A percentile compares a stretch with the other conserved stretches of the same genome.
These are phyloP conservation scores for Cyclaneusma minus DNA, from an alignment of 2,329 filamentous ascomycete species.

Conservation along the genomic window DNA sequence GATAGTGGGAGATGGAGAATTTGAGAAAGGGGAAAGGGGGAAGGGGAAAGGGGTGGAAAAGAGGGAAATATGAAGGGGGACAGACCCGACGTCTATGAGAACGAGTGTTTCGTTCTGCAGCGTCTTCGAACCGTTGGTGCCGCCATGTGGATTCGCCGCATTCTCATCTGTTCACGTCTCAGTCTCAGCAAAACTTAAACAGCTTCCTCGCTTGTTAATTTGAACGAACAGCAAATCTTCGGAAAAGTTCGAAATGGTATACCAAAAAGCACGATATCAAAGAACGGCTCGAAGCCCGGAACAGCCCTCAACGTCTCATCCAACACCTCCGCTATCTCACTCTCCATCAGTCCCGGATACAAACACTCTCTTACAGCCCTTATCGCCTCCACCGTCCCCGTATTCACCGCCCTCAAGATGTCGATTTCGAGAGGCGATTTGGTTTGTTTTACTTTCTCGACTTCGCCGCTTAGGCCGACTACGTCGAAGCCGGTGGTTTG, in stretches of 20 bases:
- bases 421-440: slow-evolving; percentile 40
- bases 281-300: slow-evolving; percentile 39
- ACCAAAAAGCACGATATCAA: slow-evolving; percentile 47
- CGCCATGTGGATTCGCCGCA: slow-evolving; percentile 24
- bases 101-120: slow-evolving; percentile 39
- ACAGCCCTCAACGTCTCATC: slow-evolving; percentile 35
- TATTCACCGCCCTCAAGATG: slow-evolving; percentile 45
- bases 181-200: slow-evolving; percentile 1
- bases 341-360: slow-evolving; percentile 39
- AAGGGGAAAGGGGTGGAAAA: too few species aligned
- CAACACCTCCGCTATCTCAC: slow-evolving; percentile 37
- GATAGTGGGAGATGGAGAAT: too few species aligned
- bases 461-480: slow-evolving; percentile 33
- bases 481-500: slow-evolving; percentile 37
- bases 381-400: slow-evolving; percentile 44
- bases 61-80: too few species aligned
- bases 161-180: slow-evolving; percentile 17
- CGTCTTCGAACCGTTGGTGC: slow-evolving; percentile 27
- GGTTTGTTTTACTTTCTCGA: slow-evolving; percentile 41
- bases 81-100: slow-evolving; percentile 41
- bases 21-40: too few species aligned
- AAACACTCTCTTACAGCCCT: slow-evolving; percentile 39
- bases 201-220: too few species aligned
- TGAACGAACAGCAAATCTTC: too few species aligned
- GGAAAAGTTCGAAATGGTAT: too few species aligned